Evolutionary conservation across 2,329 filamentous ascomycete genomes (phyloP).

Genomic region (Ascochyta rabiei): DNA sequence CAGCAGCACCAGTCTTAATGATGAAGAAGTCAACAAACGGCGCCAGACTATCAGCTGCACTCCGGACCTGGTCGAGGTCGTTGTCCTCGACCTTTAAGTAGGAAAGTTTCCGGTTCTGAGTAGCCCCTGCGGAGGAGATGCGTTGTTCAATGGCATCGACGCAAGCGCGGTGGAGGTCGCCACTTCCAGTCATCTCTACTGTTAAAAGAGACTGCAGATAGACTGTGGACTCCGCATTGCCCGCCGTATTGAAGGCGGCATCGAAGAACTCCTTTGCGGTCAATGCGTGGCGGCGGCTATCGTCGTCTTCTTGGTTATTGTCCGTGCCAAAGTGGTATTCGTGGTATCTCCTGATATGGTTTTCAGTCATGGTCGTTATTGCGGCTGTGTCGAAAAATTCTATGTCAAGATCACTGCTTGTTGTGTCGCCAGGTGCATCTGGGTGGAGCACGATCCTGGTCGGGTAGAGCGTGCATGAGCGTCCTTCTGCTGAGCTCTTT

Average conservation of each 20-base stretch:
- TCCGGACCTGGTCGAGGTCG: not conserved
- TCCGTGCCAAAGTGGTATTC: conserved; percentile 4
- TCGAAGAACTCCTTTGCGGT: conserved; percentile 13
- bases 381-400: conserved; percentile 1
- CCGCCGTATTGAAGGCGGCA: not conserved
- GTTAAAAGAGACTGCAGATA: not conserved
- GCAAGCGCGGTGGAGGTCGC: not conserved
- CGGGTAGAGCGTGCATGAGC: conserved; percentile 12
- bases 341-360: conserved; percentile 6
- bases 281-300: conserved; percentile 3
- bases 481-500: conserved; percentile 13
- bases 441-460: conserved; percentile 1
- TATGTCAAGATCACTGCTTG: conserved; percentile 6
- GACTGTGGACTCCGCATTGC: not conserved
- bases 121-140: not conserved
- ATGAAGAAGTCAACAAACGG: conserved; percentile 11
- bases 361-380: conserved; percentile 2
- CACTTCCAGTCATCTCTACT: not conserved
- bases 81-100: conserved; percentile 4
- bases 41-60: not conserved
- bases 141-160: conserved; percentile 7
- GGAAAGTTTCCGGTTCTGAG: not conserved
- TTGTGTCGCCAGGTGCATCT: not conserved
- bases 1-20: conserved; percentile 9
- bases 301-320: conserved; percentile 1